Conservation (phyloP, 192 early-diverging fungal species). For the Coemansia sp. region DNA sequence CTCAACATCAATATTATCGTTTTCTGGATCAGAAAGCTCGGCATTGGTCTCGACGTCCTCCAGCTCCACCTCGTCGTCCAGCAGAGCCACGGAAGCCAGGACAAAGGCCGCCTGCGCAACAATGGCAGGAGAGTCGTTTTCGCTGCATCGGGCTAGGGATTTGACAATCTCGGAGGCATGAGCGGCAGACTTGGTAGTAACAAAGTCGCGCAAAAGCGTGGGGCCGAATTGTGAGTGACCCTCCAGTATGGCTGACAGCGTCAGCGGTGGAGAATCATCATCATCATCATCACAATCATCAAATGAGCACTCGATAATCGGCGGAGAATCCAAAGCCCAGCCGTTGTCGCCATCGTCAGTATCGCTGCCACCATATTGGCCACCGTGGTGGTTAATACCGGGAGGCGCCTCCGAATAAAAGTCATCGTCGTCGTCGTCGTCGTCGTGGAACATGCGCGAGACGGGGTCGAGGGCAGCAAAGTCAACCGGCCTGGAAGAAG, state of each 20-base stretch:
- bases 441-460: conserved; percentile 40
- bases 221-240: conserved; percentile 53
- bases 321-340: too few species aligned
- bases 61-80: conserved; percentile 20
- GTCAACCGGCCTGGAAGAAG: too few species aligned
- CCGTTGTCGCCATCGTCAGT: not conserved
- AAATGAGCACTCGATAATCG: too few species aligned
- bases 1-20: conserved; percentile 11
- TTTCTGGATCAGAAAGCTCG: conserved; percentile 19
- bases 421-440: conserved; percentile 20
- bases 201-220: conserved; percentile 33
- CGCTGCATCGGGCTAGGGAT: too few species aligned
- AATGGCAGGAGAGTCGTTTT: too few species aligned
- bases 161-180: conserved; percentile 27
- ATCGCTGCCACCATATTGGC: not conserved
- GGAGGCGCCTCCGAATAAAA: too few species aligned
- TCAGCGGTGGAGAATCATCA: not conserved
- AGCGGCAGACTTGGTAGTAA: conserved; percentile 7
- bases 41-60: conserved; percentile 50
- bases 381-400: not conserved
- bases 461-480: conserved; percentile 16
- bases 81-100: conserved; percentile 9
- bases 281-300: not conserved
- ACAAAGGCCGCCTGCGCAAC: too few species aligned
- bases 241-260: conserved; percentile 15